Evolutionary conservation across 2,329 filamentous ascomycete genomes (phyloP).

Genomic region (Cladosporium sp.): DNA sequence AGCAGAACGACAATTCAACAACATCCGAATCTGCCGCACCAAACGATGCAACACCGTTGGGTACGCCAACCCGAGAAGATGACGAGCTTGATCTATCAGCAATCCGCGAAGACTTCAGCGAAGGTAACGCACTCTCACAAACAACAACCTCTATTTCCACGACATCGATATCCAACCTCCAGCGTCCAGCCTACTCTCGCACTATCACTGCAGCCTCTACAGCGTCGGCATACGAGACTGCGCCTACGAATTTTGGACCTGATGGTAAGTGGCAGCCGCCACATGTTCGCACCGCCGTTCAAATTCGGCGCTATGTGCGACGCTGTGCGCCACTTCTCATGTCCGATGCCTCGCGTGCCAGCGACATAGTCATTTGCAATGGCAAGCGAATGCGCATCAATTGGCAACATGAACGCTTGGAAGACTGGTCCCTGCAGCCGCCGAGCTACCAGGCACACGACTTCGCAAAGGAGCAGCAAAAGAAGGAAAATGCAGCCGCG

Average conservation of each 20-base stretch:
- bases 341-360: constrained; percentile 41
- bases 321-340: constrained; percentile 45
- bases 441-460: constrained; percentile 35
- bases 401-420: constrained; percentile 38
- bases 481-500: not conserved
- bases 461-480: constrained; percentile 1
- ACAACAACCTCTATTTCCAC: constrained; percentile 8
- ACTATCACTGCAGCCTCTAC: constrained; percentile 25
- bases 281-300: constrained; percentile 32
- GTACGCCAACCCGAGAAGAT: constrained; percentile 26
- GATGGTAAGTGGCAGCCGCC: constrained; percentile 33
- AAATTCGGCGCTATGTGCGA: constrained; percentile 42
- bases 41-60: not conserved
- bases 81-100: constrained; percentile 33
- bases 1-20: not conserved
- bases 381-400: constrained; percentile 44
- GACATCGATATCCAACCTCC: constrained; percentile 1
- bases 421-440: constrained; percentile 40
- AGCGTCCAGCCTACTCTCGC: constrained; percentile 22
- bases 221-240: constrained; percentile 23
- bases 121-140: not conserved
- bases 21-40: not conserved
- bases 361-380: constrained; percentile 41
- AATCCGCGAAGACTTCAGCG: constrained; percentile 29
- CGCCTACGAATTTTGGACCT: constrained; percentile 27